Evolutionary conservation across 1,139 yeast genomes (phyloP), one percentile per base, ranked within the genome.

Genomic region (Pichia sp.): DNA sequence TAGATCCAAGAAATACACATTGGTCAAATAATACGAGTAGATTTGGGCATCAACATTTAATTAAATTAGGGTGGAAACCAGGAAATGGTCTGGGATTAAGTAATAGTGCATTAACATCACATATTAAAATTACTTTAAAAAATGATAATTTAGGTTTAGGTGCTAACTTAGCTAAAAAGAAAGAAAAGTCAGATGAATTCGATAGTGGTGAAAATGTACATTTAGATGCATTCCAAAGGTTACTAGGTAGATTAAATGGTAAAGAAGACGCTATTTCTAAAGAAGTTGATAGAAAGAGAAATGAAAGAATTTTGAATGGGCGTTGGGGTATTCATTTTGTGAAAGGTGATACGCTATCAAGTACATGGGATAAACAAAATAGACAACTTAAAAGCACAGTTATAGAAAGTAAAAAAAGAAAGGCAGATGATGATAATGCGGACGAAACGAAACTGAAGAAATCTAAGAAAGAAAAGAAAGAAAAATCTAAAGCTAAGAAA

Each of bases 21-120:
- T 93, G 99, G 99, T 87, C 97, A 36, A 89, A 90, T 66, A 83
- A 93, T 62, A 85, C 87, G 0, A 73, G 75, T 10, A 72, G 96
- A 54, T 93, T 93, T 65, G 99, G 99, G 1, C 96, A 87, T 67
- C 81, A 85, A 63, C 90, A 90, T 67, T 68, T 93, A 53, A 81
- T 83, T 57, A 83, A 81, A 61, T 73, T 84, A 67, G 99, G 99
- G 14, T 93, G 99, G 99, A 76, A 74, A 51, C 95, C 96, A 1
- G 99, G 99, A 14, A 72, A 75, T 58, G 98, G 99, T 5, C 75
- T 93, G 28, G 99, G 99, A 3, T 66, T 80, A 58, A 83, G 76
- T 31, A 77, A 77, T 54, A 84, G 75, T 69, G 82, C 83, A 44
- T 73, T 74, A 50, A 87, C 90, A 0, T 74, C 90, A 5, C 96